Percentiles rank a stretch among this genome's conserved stretches.
Evolutionary conservation across 805 yeast species (phyloP).

Genomic region (Candida suzukii): DNA sequence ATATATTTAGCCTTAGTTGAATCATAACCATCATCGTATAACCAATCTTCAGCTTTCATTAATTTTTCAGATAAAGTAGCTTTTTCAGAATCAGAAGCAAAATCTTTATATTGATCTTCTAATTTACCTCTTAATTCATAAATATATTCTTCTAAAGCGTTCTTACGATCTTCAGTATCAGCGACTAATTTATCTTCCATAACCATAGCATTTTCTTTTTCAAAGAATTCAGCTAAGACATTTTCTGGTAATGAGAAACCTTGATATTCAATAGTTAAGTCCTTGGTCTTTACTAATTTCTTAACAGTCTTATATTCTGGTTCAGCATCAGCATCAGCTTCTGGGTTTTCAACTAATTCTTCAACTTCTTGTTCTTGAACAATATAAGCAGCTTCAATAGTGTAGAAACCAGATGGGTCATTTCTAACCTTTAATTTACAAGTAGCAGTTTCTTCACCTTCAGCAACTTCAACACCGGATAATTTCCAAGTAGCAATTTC

Average conservation of each 20-base stretch:
- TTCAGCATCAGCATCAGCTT: slow-evolving; percentile 56
- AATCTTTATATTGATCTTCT: slow-evolving; percentile 82
- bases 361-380: slow-evolving; percentile 86
- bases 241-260: slow-evolving; percentile 57
- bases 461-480: slow-evolving; percentile 75
- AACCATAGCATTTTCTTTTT: slow-evolving; percentile 77
- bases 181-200: slow-evolving; percentile 94
- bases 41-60: slow-evolving; percentile 92
- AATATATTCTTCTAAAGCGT: slow-evolving; percentile 96
- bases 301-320: slow-evolving; percentile 86
- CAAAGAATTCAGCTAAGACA: slow-evolving; percentile 55
- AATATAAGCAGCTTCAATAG: slow-evolving; percentile 90
- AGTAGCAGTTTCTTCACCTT: slow-evolving; percentile 71
- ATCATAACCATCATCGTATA: slow-evolving; percentile 95
- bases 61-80: slow-evolving; percentile 64
- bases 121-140: slow-evolving; percentile 95
- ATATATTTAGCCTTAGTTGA: slow-evolving; percentile 93
- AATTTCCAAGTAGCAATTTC: slow-evolving; percentile 79
- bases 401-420: slow-evolving; percentile 94
- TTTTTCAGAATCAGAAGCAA: slow-evolving; percentile 91
- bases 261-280: slow-evolving; percentile 52
- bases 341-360: slow-evolving; percentile 71
- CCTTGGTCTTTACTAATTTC: slow-evolving; percentile 89
- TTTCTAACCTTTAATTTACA: slow-evolving; percentile 92
- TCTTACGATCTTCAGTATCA: slow-evolving; percentile 98